These are phyloP conservation scores for Candida sanyiensis DNA, from an alignment of 805 yeast species.

Conservation along the genomic window DNA sequence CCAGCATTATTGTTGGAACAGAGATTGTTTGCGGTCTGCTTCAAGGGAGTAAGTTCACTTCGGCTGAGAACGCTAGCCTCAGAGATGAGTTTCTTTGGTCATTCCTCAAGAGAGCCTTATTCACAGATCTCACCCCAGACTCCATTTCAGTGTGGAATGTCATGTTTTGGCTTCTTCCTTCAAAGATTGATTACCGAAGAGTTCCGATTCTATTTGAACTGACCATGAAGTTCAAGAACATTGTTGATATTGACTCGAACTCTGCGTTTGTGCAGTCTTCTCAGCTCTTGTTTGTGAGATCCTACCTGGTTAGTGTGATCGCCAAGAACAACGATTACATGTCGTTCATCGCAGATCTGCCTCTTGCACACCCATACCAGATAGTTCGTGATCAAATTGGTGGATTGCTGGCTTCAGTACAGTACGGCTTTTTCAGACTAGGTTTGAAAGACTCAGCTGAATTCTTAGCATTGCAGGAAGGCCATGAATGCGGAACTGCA, in stretches of 20 bases:
- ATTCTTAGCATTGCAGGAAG: constrained; percentile 35
- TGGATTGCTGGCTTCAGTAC: constrained; percentile 37
- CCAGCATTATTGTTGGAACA: constrained; percentile 67
- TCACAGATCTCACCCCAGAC: constrained; percentile 65
- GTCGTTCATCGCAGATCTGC: constrained; percentile 36
- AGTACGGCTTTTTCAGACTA: constrained; percentile 38
- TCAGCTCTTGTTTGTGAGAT: constrained; percentile 48
- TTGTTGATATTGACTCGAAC: constrained; percentile 43
- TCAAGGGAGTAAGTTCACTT: constrained; percentile 40
- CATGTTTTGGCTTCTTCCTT: constrained; percentile 67
- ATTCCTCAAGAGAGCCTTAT: constrained; percentile 43
- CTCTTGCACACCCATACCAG: constrained; percentile 59
- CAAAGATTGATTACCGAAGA: constrained; percentile 63
- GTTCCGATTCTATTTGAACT: constrained; percentile 44
- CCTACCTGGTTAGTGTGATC: constrained; percentile 43
- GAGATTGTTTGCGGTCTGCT: constrained; percentile 67
- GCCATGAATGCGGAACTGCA: constrained; percentile 31
- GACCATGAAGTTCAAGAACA: constrained; percentile 38
- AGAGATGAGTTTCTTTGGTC: constrained; percentile 43
- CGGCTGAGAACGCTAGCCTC: constrained; percentile 26
- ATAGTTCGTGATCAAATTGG: constrained; percentile 69
- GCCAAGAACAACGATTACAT: constrained; percentile 53
- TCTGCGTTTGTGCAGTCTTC: constrained; percentile 64
- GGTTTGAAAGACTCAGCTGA: constrained; percentile 33
- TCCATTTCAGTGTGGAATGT: constrained; percentile 69